phyloP scores from a whole-genome alignment of 164 flowering plant species.

The Nymphaea thermarum region DNA sequence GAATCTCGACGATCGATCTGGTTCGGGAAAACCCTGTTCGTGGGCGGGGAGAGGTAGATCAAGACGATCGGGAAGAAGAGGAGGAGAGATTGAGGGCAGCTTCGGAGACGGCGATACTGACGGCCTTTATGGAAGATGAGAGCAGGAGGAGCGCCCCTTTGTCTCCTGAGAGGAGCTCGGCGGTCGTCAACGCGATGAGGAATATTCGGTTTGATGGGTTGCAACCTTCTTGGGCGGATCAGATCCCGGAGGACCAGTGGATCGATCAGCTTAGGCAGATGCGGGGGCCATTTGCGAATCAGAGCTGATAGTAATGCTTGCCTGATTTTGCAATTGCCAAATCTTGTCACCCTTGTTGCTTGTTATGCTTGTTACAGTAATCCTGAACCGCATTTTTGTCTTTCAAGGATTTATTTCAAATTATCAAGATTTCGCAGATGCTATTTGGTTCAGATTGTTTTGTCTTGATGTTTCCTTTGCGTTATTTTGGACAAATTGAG shows the following conservation, averaged over 20 bases:
- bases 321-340: not conserved
- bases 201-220: conserved; percentile 43
- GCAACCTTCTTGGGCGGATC: conserved; percentile 49
- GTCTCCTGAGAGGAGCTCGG: conserved; percentile 38
- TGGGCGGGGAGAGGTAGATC: not conserved
- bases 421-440: too few relatives aligned
- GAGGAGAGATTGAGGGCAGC: conserved; percentile 28
- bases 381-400: too few relatives aligned
- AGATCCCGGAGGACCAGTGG: conserved; percentile 55
- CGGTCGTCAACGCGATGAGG: conserved; percentile 78
- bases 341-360: too few relatives aligned
- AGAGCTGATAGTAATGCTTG: not conserved
- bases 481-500: too few relatives aligned
- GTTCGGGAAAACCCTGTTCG: conserved; percentile 4
- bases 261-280: conserved; percentile 35
- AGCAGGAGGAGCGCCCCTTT: conserved; percentile 57
- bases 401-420: too few relatives aligned
- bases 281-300: not conserved
- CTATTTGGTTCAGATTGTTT: too few relatives aligned
- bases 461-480: too few relatives aligned
- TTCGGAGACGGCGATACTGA: conserved; percentile 27
- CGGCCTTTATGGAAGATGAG: conserved; percentile 70
- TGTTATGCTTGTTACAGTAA: too few relatives aligned
- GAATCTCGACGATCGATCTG: conserved; percentile 10
- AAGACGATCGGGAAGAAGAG: conserved; percentile 21